A percentile compares a stretch with the other conserved stretches of the same genome.
These are phyloP conservation scores for Lactifluus piperatus DNA, from an alignment of 768 basidiomycete genomes.

Conservation along the genomic window DNA sequence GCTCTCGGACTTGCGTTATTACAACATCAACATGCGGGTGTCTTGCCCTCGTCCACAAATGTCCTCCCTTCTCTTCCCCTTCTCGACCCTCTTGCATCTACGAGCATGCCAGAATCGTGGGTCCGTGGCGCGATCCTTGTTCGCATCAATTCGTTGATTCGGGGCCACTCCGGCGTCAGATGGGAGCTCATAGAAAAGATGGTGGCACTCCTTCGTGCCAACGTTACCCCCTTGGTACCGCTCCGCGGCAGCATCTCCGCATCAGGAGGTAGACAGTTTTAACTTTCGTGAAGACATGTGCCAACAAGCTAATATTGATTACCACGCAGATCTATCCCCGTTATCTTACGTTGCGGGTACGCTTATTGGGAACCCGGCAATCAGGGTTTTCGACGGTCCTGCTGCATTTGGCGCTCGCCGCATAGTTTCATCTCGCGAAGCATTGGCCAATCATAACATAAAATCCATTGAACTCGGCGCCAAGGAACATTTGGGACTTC, in stretches of 20 bases:
- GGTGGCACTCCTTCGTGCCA: conserved; percentile 56
- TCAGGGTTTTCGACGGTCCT: conserved; percentile 58
- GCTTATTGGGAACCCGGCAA: conserved; percentile 71
- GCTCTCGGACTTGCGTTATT: conserved; percentile 75
- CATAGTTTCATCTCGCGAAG: conserved; percentile 47
- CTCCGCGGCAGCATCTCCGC: conserved; percentile 79
- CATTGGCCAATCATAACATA: conserved; percentile 51
- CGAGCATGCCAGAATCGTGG: conserved; percentile 81
- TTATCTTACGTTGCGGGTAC: conserved; percentile 44
- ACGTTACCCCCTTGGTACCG: conserved; percentile 74
- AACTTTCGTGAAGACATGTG: neutral
- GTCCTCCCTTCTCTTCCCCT: conserved; percentile 53
- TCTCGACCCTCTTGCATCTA: conserved; percentile 54
- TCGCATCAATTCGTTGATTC: conserved; percentile 82
- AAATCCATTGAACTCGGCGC: conserved; percentile 57
- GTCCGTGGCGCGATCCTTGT: conserved; percentile 81
- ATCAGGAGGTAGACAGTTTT: conserved; percentile 51
- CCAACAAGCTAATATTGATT: conserved; percentile 1
- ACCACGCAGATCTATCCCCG: conserved; percentile 15
- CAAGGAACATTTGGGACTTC: conserved; percentile 72
- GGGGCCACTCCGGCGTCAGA: conserved; percentile 82
- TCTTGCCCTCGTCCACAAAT: conserved; percentile 52
- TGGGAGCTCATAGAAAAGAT: conserved; percentile 76
- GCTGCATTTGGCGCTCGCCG: conserved; percentile 39
- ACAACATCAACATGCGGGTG: conserved; percentile 74